Percentiles rank a stretch among this genome's conserved stretches.
These are phyloP conservation scores for Pharus latifolius DNA, from an alignment of 176 grass and related monocot species.

Conservation along the genomic window DNA sequence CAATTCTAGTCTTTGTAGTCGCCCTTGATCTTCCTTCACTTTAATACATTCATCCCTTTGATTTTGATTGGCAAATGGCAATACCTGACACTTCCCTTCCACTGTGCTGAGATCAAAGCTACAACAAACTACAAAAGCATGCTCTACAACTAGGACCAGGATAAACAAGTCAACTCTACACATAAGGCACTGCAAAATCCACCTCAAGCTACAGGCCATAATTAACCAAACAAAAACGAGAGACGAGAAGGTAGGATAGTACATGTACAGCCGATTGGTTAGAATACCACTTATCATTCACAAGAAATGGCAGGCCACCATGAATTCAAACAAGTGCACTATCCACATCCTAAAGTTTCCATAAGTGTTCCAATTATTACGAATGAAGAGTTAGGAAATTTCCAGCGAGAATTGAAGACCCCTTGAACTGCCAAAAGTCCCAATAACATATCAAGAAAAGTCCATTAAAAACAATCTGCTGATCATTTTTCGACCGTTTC, in stretches of 20 bases:
- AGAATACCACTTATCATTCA: slow-evolving; percentile 14
- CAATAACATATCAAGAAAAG: neutral
- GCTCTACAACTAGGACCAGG: neutral
- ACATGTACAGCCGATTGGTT: slow-evolving; percentile 14
- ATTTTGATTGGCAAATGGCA: neutral
- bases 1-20: neutral
- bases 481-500: neutral
- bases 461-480: neutral
- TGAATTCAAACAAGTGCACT: slow-evolving; percentile 10
- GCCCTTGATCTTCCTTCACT: neutral
- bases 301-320: neutral
- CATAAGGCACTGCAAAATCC: neutral
- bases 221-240: slow-evolving; percentile 10
- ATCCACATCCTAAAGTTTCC: neutral
- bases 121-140: neutral
- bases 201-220: neutral
- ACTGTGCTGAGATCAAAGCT: neutral
- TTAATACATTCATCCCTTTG: neutral
- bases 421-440: neutral
- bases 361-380: neutral
- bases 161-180: neutral
- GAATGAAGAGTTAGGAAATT: neutral
- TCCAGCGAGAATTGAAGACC: neutral
- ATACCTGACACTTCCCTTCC: neutral
- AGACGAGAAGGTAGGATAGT: slow-evolving; percentile 2